Evolutionary conservation across 148 eudicot species (phyloP), one percentile per base, ranked within the genome.

Genomic region (Rhododendron ovatum): DNA sequence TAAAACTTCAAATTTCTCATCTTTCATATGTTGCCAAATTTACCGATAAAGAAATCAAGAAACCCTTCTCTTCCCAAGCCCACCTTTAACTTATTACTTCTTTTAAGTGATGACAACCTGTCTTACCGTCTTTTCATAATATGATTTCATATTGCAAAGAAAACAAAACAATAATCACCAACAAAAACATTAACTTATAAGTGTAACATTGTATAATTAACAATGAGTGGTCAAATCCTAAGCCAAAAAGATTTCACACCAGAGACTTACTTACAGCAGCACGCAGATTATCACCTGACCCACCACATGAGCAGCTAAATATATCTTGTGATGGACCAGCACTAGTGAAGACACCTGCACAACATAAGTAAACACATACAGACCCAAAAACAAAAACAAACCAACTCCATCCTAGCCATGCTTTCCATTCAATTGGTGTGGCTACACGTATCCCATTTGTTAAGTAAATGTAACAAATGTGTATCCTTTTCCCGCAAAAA

Each of bases 231-330:
- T 51, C 41, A 53, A 28, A 50, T n/a, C 7, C 53, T 7, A 8
- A 53, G 41, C n/a, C 12, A 45, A 80, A 50, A 80, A 18, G n/a
- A 80, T 43, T 80, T 35, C 83, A 82, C 85, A 96, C 99, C 98
- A 93, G 94, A 86, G 95, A 89, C 84, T 93, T 95, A 90, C 98
- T 91, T 77, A 98, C 99, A 84, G 93, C 99, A 3, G 99, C 98
- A 84, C 94, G 93, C 86, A 95, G 96, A 92, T 90, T 89, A 88
- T 93, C 89, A 69, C 93, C 89, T 0, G 81, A 87, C 45, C 93
- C 96, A 47, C 93, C 94, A 82, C 91, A 91, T 0, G 99, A 93
- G 85, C 93, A 94, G 88, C 99, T 92, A 88, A 97, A 97, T 39
- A 97, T 90, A 87, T 95, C 96, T 86, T 94, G 91, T 5, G 91